Evolutionary conservation across 768 basidiomycete species (phyloP).

Genomic region (Leccinum boreale): DNA sequence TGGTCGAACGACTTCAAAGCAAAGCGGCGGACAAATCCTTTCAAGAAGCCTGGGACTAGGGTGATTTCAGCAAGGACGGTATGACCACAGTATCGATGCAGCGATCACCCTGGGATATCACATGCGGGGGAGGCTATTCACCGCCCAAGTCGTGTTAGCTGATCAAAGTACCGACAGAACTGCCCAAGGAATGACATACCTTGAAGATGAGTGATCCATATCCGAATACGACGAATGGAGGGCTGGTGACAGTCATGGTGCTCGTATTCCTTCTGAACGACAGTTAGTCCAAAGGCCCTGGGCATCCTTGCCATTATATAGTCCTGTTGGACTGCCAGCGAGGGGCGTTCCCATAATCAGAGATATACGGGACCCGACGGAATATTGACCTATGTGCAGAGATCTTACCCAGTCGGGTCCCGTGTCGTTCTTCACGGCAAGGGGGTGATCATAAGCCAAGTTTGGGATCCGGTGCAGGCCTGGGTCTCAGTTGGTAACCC

Average conservation of each 20-base stretch:
- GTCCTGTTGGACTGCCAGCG: background rate
- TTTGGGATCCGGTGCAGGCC: background rate
- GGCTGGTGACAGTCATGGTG: slow-evolving; percentile 3
- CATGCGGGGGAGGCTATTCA: slow-evolving; percentile 78
- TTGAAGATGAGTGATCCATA: slow-evolving; percentile 94
- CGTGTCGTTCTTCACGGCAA: background rate
- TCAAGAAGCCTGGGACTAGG: slow-evolving; percentile 76
- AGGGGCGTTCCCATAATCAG: background rate
- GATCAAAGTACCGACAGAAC: background rate
- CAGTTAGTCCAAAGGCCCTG: background rate
- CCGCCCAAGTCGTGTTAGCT: background rate
- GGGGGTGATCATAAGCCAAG: background rate
- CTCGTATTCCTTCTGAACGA: background rate
- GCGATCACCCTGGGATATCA: slow-evolving; percentile 57
- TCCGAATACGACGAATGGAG: slow-evolving; percentile 75
- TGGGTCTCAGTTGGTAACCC: background rate
- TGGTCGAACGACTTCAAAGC: slow-evolving; percentile 92
- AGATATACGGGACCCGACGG: background rate
- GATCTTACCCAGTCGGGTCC: background rate
- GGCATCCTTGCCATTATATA: background rate
- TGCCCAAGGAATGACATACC: slow-evolving; percentile 29
- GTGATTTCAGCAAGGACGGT: background rate
- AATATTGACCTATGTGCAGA: background rate
- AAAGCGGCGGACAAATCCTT: slow-evolving; percentile 86
- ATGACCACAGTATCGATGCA: background rate